These are phyloP conservation scores for Carex pumila DNA, from an alignment of 176 grass and related monocot genomes.

Conservation along the genomic window DNA sequence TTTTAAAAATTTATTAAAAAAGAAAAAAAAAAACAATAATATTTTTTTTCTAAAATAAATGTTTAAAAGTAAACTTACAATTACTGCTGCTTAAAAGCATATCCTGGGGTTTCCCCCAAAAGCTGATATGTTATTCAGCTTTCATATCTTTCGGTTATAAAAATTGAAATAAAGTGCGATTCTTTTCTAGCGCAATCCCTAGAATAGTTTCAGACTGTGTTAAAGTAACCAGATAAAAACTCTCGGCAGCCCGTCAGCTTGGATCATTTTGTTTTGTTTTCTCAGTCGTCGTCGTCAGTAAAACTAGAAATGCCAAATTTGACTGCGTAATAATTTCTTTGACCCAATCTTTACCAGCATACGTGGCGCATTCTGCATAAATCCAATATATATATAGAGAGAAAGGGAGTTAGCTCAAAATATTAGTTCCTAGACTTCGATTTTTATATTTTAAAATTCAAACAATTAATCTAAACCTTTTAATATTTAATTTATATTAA, in stretches of 20 bases:
- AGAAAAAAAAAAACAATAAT: too few species aligned
- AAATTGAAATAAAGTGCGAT: background rate
- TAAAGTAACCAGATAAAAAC: background rate
- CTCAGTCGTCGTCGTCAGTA: background rate
- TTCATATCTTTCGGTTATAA: background rate
- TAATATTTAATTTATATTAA: too few species aligned
- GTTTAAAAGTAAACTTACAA: too few species aligned
- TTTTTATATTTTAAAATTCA: too few species aligned
- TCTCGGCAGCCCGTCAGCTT: background rate
- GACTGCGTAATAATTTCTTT: background rate
- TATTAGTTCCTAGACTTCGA: too few species aligned
- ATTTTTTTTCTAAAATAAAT: too few species aligned
- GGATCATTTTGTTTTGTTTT: background rate
- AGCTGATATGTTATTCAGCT: background rate
- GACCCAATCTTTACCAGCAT: background rate
- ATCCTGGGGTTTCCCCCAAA: background rate
- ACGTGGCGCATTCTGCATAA: background rate
- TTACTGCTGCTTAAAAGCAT: too few species aligned
- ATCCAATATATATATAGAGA: background rate
- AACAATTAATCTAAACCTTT: too few species aligned
- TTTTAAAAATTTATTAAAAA: too few species aligned
- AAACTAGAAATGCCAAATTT: background rate
- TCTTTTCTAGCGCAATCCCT: background rate
- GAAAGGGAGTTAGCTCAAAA: too few species aligned
- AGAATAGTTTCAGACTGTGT: background rate